phyloP scores from a whole-genome alignment of 129 eudicot species.

The Helianthus annuus region DNA sequence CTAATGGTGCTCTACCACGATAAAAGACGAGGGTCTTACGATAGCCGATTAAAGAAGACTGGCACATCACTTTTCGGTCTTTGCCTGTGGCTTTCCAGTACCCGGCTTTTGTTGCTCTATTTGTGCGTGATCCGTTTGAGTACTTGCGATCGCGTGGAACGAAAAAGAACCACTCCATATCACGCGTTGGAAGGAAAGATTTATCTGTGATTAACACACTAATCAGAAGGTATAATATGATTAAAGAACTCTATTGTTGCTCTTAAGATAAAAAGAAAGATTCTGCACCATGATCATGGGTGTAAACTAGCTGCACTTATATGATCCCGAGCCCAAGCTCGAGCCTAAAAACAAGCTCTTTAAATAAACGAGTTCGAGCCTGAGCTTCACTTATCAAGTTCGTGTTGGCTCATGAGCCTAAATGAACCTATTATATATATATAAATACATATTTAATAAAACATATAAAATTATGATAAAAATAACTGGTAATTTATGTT shows the following conservation, averaged over 20 bases:
- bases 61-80: conserved; percentile 69
- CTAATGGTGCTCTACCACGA: conserved; percentile 79
- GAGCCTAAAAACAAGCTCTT: too few relatives aligned
- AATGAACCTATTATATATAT: too few relatives aligned
- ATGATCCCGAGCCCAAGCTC: too few relatives aligned
- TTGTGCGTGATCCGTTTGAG: conserved; percentile 84
- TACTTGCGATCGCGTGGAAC: conserved; percentile 81
- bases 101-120: conserved; percentile 78
- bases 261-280: conserved; percentile 40
- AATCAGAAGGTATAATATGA: conserved; percentile 24
- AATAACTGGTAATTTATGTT: too few relatives aligned
- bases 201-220: conserved; percentile 56
- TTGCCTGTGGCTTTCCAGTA: conserved; percentile 95
- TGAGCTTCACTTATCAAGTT: too few relatives aligned
- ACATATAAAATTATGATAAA: too few relatives aligned
- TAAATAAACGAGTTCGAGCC: too few relatives aligned
- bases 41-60: conserved; percentile 58
- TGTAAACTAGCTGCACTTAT: too few relatives aligned
- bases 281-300: conserved; percentile 18
- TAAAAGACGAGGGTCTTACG: conserved; percentile 85
- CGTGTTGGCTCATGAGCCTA: too few relatives aligned
- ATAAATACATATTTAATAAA: too few relatives aligned
- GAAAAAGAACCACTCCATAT: conserved; percentile 89
- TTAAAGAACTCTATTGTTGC: conserved; percentile 25
- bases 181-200: conserved; percentile 79